Conservation (phyloP, 2,329 filamentous ascomycete species). For the Sclerotinia trifoliorum region DNA sequence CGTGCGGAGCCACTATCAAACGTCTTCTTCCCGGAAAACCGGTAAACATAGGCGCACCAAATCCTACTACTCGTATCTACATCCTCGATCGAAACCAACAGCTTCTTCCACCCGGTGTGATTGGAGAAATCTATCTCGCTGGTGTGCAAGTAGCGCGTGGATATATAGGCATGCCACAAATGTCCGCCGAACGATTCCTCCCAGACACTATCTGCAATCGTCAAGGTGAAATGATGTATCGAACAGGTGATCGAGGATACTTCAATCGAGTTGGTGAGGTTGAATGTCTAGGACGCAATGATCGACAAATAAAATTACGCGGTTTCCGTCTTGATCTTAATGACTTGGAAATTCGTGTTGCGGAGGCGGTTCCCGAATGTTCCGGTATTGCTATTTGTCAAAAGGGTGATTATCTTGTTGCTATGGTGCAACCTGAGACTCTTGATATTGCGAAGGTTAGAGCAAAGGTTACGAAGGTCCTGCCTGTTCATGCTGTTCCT, state of each 20-base stretch:
- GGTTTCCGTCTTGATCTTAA: constrained; percentile 45
- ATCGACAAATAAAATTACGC: constrained; percentile 44
- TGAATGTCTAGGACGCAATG: constrained; percentile 43
- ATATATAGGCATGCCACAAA: constrained; percentile 42
- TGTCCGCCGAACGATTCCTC: constrained; percentile 39
- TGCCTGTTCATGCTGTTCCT: constrained; percentile 38
- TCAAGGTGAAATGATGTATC: constrained; percentile 41
- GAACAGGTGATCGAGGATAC: constrained; percentile 46
- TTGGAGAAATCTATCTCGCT: constrained; percentile 46
- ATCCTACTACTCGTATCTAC: constrained; percentile 43
- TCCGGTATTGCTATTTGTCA: constrained; percentile 35
- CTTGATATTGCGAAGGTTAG: constrained; percentile 8
- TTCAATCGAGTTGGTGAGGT: constrained; percentile 43
- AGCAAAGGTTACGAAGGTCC: constrained; percentile 23
- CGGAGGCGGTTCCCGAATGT: constrained; percentile 22
- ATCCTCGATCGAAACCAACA: constrained; percentile 43
- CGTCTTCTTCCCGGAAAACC: constrained; percentile 30
- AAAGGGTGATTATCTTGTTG: constrained; percentile 36
- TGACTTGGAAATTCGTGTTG: constrained; percentile 42
- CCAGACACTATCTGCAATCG: constrained; percentile 36
- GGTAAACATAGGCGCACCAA: constrained; percentile 44
- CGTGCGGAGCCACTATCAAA: constrained; percentile 43
- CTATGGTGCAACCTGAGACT: constrained; percentile 35
- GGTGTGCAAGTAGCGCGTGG: constrained; percentile 46
- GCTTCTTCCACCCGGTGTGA: constrained; percentile 39